Evolutionary conservation across 1,284 basidiomycete genomes (phyloP), one percentile per base, ranked within the genome.

Genomic region (Testicularia cyperi): DNA sequence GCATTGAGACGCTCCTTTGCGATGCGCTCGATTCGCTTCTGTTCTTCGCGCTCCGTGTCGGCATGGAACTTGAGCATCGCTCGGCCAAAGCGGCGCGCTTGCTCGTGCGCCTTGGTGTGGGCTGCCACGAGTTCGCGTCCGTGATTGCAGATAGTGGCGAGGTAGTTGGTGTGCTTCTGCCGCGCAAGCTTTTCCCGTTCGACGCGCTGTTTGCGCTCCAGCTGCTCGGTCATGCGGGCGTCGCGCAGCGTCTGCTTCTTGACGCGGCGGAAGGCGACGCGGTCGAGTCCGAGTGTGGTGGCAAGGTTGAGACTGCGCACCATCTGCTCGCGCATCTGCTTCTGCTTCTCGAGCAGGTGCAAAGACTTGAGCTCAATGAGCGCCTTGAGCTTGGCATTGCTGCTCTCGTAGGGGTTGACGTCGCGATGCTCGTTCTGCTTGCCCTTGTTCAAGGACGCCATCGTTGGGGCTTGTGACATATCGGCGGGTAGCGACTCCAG

Each of bases 1-100:
- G 95, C 95, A 80, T 91, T 92, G 66, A 98, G 82, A 90, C 94
- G 91, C 78, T 98, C 95, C 80, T 97, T 98, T 37, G 90, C 88
- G 38, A 98, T 85, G 53, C 92, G 83, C 79, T 98, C 95, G 65
- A 98, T 88, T 26, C 94, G 84, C 44, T 79, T 77, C 57, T 79
- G 78, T 68, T 82, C 81, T 60, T 82, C 81, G 65, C 78, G 79
- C 60, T 82, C 81, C n/a, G 78, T 79, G 35, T 81, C 80, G 30
- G 72, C 72, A 54, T 82, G 81, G 47, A 80, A 71, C 46, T 78
- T 77, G 42, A 80, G 74, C 61, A 82, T 79, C 14, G 73, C 54
- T 28, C 77, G 76, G 82, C 65, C 79, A 40, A 74, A 78, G 55
- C 25, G 84, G 82, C 30, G 78, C 2, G 60, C 54, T 26, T 75